Conservation (phyloP, 805 yeast genomes). For the Candida lessepsii region DNA sequence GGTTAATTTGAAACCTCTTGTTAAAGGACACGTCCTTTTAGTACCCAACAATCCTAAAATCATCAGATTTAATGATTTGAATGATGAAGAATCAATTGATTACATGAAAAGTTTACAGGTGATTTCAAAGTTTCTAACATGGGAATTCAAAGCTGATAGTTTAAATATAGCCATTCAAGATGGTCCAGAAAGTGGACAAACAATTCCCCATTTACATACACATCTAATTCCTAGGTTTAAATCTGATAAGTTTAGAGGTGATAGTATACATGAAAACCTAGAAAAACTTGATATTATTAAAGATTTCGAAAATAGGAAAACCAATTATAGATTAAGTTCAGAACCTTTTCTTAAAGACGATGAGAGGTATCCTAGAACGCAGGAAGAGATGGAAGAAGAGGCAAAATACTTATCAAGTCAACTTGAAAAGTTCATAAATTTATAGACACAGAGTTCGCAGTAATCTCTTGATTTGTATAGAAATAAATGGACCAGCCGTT, state of each 20-base stretch:
- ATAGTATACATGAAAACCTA: constrained; percentile 58
- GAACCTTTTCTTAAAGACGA: constrained; percentile 41
- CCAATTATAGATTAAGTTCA: constrained; percentile 24
- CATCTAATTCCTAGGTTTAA: constrained; percentile 86
- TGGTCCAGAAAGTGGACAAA: constrained; percentile 94
- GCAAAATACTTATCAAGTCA: constrained; percentile 53
- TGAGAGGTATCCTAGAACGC: constrained; percentile 55
- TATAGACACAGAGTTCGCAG: background rate
- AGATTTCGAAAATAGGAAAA: constrained; percentile 29
- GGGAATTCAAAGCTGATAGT: constrained; percentile 73
- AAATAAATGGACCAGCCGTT: constrained; percentile 10
- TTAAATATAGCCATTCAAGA: constrained; percentile 93
- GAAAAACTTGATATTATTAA: constrained; percentile 51
- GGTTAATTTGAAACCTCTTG: constrained; percentile 88
- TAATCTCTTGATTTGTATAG: background rate
- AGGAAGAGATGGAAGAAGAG: constrained; percentile 69
- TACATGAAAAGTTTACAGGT: constrained; percentile 73
- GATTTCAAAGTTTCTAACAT: constrained; percentile 64
- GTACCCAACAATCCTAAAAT: constrained; percentile 73
- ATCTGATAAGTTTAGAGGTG: constrained; percentile 62
- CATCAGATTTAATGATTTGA: constrained; percentile 64
- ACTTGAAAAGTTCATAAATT: constrained; percentile 28
- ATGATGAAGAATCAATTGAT: constrained; percentile 70
- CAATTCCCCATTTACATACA: constrained; percentile 93
- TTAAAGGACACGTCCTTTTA: constrained; percentile 90